Evolutionary conservation across 352 stramenopile species (phyloP), one percentile per base, ranked within the genome.

Genomic region (Phytophthora nicotianae): DNA sequence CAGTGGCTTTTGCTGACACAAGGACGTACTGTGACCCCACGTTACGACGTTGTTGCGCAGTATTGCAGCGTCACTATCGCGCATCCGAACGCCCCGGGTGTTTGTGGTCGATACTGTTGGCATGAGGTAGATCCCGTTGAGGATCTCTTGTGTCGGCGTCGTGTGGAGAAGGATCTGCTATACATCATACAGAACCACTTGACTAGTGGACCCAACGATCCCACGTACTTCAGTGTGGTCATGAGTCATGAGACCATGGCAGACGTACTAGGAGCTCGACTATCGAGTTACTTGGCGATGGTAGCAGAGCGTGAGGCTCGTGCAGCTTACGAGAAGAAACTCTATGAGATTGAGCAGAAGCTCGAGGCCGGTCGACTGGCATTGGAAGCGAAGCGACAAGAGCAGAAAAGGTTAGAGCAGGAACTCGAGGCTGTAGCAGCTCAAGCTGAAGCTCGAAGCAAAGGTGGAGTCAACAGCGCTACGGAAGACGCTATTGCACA

Each of bases 71-170:
- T 91, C 7, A 70, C 72, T 23, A 66, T 68, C 3, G 85, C 82
- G 2, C 77, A 86, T 17, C 57, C 75, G 0, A 93, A 93, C 40
- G 61, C 68, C 5, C 66, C 79, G 8, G 76, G 83, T 4, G 68
- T 91, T 2, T 79, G 77, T 19, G 81, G 83, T 10, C 81, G 85
- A 13, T 88, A 85, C 40, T 83, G 69, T 38, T 94, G 85, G 85
- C 83, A 94, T 46, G 69, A 71, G 55, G 60, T 53, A 11, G 63
- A 79, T 2, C 75, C 83, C 14, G 47, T 60, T 0, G 54, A 62
- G 24, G 45, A 56, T 0, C 51, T 73, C 5, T 55, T 94, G 21
- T 78, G 72, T 58, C 77, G 79, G 1, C 50, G 43, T 33, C 75
- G 85, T 0, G 45, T 73, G 9, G 83, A 87, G 48, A 82, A 82